Evolutionary conservation across 129 eudicot genomes (phyloP), one percentile per base, ranked within the genome.

Genomic region (Saposhnikovia divaricata): DNA sequence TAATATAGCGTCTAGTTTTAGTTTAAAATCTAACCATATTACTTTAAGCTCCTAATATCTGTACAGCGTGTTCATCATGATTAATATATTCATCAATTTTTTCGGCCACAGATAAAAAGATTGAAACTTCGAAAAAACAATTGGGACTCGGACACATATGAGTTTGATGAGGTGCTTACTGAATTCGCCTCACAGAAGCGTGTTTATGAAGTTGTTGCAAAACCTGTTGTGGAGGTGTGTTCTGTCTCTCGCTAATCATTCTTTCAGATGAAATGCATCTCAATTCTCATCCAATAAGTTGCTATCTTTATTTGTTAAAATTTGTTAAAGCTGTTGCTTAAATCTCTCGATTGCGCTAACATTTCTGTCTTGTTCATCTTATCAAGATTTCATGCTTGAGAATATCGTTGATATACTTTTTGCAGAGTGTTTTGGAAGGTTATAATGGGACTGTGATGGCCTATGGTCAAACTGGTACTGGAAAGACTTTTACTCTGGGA

Each of bases 401-500:
- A 57, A 43, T 46, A 72, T 81, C 68, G 59, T 69, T 74, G 40
- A 77, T 80, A 80, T 14, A 34, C 77, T n/a, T 78, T 78, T 65
- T 79, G 68, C 70, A 96, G 99, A 96, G 99, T 80, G 99, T 96
- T 80, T 78, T 96, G 77, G 98, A 92, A 76, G 99, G 99, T 79
- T 96, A 96, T 85, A 96, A 96, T 87, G 99, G 99, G 88, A 96
- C 99, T 45, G 97, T 96, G 81, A 89, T 96, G 98, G 99, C 98
- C 37, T 96, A 96, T 87, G 99, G 99, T 81, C 99, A 96, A 83
- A 96, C 99, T 11, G 99, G 99, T 65, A 96, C 99, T 2, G 99
- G 99, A 55, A 96, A 96, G 85, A 96, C 99, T 43, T 90, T 87
- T 83, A 96, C 99, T 44, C 90, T 96, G 80, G 99, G 99, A 83